Percentiles rank a stretch among this genome's conserved stretches.
Evolutionary conservation across 805 yeast species (phyloP).

Genomic region (Yamadazyma paraphyllophila): DNA sequence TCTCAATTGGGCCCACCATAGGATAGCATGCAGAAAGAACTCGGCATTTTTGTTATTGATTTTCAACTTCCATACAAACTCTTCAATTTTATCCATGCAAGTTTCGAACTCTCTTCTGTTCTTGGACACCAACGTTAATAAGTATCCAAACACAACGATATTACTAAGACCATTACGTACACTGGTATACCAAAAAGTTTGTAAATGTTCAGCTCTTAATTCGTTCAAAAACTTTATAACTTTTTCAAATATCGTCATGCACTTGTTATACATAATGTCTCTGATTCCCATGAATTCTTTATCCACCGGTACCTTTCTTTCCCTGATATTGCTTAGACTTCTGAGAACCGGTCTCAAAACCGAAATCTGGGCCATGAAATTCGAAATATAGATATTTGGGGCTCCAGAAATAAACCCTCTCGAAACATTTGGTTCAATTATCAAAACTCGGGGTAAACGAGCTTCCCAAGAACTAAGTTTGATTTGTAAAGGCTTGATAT

Average conservation of each 20-base stretch:
- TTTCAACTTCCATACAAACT: conserved; percentile 13
- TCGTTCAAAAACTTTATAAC: conserved; percentile 26
- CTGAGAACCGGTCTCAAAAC: conserved; percentile 37
- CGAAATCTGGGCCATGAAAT: conserved; percentile 84
- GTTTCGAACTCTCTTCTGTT: conserved; percentile 4
- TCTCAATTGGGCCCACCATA: conserved; percentile 12
- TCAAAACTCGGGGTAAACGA: conserved; percentile 59
- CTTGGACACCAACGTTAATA: conserved; percentile 8
- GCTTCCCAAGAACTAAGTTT: conserved; percentile 74
- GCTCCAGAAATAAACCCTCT: conserved; percentile 68
- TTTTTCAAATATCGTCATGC: conserved; percentile 47
- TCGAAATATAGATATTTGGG: conserved; percentile 65
- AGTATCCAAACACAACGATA: conserved; percentile 12
- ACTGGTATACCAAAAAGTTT: conserved; percentile 81
- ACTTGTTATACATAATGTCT: conserved; percentile 76
- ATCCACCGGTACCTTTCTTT: conserved; percentile 52
- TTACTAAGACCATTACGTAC: conserved; percentile 11
- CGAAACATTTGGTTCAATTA: conserved; percentile 57
- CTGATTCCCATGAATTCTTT: conserved; percentile 74
- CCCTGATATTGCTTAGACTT: conserved; percentile 28
- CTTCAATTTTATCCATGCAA: conserved; percentile 11
- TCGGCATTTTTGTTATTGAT: conserved; percentile 15
- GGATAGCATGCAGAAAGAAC: conserved; percentile 10
- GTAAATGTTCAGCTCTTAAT: conserved; percentile 76
- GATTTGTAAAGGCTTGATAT: conserved; percentile 79